A percentile compares a stretch with the other conserved stretches of the same genome.
phyloP scores from a whole-genome alignment of 2,329 filamentous ascomycete genomes.

The Chaetothyriales sp. region DNA sequence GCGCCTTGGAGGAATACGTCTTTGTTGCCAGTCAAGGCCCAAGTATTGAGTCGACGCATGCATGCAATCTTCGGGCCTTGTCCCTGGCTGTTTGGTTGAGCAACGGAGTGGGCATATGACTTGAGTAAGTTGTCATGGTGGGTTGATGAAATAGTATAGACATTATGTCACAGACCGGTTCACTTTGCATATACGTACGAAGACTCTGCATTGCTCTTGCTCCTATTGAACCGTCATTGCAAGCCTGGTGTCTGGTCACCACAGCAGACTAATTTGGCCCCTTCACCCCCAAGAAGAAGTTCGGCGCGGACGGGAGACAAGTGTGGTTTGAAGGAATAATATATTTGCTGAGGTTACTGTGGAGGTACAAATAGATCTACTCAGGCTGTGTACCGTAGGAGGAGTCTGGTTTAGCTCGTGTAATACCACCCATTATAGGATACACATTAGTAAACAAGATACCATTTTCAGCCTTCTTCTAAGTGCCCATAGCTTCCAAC shows the following conservation, averaged over 20 bases:
- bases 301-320: conserved; percentile 24
- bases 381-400: conserved; percentile 22
- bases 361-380: conserved; percentile 20
- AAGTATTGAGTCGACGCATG: too few relatives aligned
- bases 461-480: conserved; percentile 7
- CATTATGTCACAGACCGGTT: conserved; percentile 26
- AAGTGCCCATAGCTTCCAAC: conserved; percentile 8
- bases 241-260: conserved; percentile 25
- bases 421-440: conserved; percentile 22
- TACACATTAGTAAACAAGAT: conserved; percentile 26
- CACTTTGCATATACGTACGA: conserved; percentile 23
- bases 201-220: conserved; percentile 17
- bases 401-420: conserved; percentile 20
- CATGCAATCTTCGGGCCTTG: too few relatives aligned
- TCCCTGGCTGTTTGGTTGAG: conserved; percentile 21
- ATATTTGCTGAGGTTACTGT: conserved; percentile 14
- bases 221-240: conserved; percentile 27
- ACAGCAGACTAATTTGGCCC: conserved; percentile 22
- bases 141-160: conserved; percentile 28
- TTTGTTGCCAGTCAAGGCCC: too few relatives aligned
- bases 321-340: conserved; percentile 23
- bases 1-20: too few relatives aligned
- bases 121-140: conserved; percentile 29
- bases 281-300: conserved; percentile 33
- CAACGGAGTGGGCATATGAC: conserved; percentile 28